A percentile compares a stretch with the other conserved stretches of the same genome.
These are phyloP conservation scores for Simplicillium aogashimaense DNA, from an alignment of 2,329 filamentous ascomycete genomes.

Conservation along the genomic window DNA sequence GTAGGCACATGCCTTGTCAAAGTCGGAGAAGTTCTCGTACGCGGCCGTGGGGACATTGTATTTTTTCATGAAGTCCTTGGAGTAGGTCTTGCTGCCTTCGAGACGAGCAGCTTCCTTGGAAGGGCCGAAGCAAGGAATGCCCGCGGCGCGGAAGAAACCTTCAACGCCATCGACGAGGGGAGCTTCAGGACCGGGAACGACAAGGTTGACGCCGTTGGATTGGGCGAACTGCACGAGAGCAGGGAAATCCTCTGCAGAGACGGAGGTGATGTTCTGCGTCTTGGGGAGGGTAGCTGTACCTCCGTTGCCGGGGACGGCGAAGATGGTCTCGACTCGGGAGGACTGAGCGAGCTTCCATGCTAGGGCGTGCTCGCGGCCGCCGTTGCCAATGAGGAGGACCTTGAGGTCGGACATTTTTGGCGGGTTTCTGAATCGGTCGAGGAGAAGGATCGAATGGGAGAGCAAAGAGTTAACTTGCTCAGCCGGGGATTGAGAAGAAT, in stretches of 20 bases:
- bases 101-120: conserved; percentile 75
- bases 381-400: conserved; percentile 84
- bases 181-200: conserved; percentile 84
- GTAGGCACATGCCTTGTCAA: conserved; percentile 62
- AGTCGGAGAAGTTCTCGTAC: conserved; percentile 81
- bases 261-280: conserved; percentile 57
- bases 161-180: conserved; percentile 89
- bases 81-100: conserved; percentile 95
- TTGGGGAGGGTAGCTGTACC: conserved; percentile 67
- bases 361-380: conserved; percentile 87
- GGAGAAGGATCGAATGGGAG: no score
- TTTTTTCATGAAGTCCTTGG: conserved; percentile 94
- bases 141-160: conserved; percentile 64
- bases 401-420: conserved; percentile 43
- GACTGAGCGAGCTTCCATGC: conserved; percentile 92
- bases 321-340: conserved; percentile 67
- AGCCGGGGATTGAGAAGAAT: no score
- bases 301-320: conserved; percentile 72
- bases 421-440: no score
- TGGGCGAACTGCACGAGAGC: conserved; percentile 67
- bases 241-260: conserved; percentile 69
- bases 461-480: no score
- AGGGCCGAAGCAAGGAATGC: conserved; percentile 79
- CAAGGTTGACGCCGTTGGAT: conserved; percentile 65
- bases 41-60: conserved; percentile 83